Base-by-base conservation (phyloP, 1,284 basidiomycete species). In the Sanguinoderma infundibulare region DNA sequence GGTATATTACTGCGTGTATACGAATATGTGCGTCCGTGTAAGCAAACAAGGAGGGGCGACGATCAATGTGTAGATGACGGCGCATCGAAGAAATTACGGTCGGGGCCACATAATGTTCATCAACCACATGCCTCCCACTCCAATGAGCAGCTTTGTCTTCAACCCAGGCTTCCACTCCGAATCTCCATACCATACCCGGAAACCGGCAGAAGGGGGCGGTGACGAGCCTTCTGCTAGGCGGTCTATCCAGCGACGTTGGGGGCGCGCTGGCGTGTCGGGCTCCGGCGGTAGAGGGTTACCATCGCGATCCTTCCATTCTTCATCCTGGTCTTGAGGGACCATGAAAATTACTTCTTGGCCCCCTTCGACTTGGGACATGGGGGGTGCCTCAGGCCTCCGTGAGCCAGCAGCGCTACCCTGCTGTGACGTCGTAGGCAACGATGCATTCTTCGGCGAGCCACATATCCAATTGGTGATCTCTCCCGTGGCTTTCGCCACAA, bases 381-480 rank as follows among this genome's bases (percentile, higher is more conserved):
- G 55, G 12, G 35, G 53, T 4, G 59, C 40, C 0, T 55, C 54
- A 15, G 55, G 61, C 28, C 62, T 60, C 38, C 62, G 47, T 10
- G 59, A 56, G 39, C 53, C 35, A 12, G 60, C 32, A 17, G 36
- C 40, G 24, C 53, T 51, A 1, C 53, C 34, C 24, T 57, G 55
- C n/a, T 70, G 68, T 20, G 61, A 59, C 42, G 62, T 63, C 17
- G 69, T 74, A 5, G 80, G 80, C 28, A 82, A 64, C 14, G 77
- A 57, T 8, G 42, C 32, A 15, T 67, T 63, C 53, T 76, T 70
- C 54, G 65, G 52, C 30, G 65, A 62, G 40, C 76, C 80, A 63
- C 92, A 93, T 53, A 94, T 81, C 82, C 86, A 87, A 54, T 78
- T 79, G 5, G 94, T 93, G 60, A 95, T 77, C 59, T 88, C 83